Percentiles rank a stretch among this genome's conserved stretches.
phyloP scores from a whole-genome alignment of 2,329 filamentous ascomycete species.

The Paecilomyces sp. region DNA sequence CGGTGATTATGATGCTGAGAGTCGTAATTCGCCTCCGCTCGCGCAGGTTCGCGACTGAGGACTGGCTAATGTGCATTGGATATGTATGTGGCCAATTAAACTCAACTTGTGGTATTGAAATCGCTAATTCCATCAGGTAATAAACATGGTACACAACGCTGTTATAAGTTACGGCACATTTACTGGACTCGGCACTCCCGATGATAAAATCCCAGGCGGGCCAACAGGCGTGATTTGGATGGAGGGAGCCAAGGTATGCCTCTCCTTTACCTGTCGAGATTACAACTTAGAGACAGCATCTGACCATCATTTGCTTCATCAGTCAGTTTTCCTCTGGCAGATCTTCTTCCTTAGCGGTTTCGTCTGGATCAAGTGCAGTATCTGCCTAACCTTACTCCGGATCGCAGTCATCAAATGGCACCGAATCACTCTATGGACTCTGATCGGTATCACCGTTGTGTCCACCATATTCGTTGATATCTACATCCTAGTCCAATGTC shows the following conservation, averaged over 20 bases:
- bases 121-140: not conserved
- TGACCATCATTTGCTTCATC: not conserved
- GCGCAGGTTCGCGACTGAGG: not conserved
- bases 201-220: not conserved
- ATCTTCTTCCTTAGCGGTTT: constrained; percentile 6
- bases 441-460: not conserved
- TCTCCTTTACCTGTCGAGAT: not conserved
- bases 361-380: constrained; percentile 9
- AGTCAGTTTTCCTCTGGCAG: not conserved
- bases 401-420: not conserved
- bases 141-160: not conserved
- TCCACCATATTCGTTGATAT: not conserved
- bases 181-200: not conserved
- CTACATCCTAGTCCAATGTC: not conserved
- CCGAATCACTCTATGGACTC: not conserved
- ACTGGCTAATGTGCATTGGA: not conserved
- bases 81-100: not conserved
- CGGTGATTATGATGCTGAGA: not conserved
- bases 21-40: not conserved
- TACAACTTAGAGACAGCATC: not conserved
- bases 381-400: constrained; percentile 5
- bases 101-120: not conserved
- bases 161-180: not conserved
- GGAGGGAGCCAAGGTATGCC: not conserved
- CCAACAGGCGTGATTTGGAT: not conserved